phyloP scores from a whole-genome alignment of 139 green algal genomes.

The Chlorella sp. region DNA sequence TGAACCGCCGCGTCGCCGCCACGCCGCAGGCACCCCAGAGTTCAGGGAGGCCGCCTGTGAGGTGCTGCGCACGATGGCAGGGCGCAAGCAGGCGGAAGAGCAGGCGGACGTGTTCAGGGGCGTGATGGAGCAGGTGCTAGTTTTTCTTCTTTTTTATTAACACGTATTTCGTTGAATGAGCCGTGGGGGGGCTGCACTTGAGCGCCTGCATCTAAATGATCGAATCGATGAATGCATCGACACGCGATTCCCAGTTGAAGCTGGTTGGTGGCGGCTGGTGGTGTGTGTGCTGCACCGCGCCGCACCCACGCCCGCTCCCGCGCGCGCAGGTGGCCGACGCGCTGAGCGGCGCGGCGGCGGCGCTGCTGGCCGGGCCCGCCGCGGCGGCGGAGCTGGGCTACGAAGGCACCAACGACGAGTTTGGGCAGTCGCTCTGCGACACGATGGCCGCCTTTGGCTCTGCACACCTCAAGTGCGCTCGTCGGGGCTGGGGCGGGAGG shows the following conservation, averaged over 20 bases:
- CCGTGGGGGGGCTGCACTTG: no score
- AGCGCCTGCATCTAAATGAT: no score
- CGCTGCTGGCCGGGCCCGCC: conserved; percentile 39
- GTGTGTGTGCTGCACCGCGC: no score
- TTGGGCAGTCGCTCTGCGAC: conserved; percentile 64
- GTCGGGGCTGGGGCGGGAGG: background rate
- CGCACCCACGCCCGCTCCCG: no score
- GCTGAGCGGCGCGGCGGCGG: conserved; percentile 46
- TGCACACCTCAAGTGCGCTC: conserved; percentile 44
- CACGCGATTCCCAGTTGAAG: no score
- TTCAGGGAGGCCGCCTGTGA: conserved; percentile 64
- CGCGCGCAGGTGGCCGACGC: conserved; percentile 40
- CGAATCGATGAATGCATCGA: no score
- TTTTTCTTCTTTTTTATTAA: no score
- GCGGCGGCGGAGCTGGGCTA: conserved; percentile 47
- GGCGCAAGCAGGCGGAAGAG: conserved; percentile 60
- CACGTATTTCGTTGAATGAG: no score
- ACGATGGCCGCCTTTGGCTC: conserved; percentile 57
- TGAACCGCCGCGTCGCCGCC: no score
- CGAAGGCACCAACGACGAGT: conserved; percentile 66
- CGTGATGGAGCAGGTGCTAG: conserved; percentile 59
- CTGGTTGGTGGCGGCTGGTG: no score
- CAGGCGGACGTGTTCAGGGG: conserved; percentile 37
- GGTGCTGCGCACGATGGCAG: conserved; percentile 61
- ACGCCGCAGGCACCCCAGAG: conserved; percentile 43